Evolutionary conservation across 495 filamentous ascomycete genomes (phyloP).

Genomic region (Glonium stellatum): DNA sequence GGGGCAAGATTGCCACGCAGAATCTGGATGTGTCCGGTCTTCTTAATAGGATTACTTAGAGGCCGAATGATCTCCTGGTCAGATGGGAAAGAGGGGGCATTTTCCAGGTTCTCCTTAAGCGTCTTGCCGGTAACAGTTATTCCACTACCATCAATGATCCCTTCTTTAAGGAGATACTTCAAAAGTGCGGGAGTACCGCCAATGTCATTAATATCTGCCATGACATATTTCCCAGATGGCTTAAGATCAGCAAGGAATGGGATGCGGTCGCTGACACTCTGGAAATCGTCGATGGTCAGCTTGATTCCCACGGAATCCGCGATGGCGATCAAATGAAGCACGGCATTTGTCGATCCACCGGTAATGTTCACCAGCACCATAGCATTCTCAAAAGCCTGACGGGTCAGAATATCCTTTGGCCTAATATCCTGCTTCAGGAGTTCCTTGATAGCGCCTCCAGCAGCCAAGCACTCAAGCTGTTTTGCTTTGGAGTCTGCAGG

Average conservation of each 20-base stretch:
- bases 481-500: conserved; percentile 84
- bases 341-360: conserved; percentile 93
- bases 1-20: conserved; percentile 85
- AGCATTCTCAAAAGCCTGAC: conserved; percentile 89
- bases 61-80: conserved; percentile 91
- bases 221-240: conserved; percentile 94
- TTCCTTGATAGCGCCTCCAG: conserved; percentile 80
- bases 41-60: conserved; percentile 84
- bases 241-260: conserved; percentile 96
- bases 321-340: conserved; percentile 93
- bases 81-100: conserved; percentile 65
- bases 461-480: conserved; percentile 73
- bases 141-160: conserved; percentile 75
- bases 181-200: conserved; percentile 87
- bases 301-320: conserved; percentile 90
- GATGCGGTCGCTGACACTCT: conserved; percentile 80
- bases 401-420: conserved; percentile 83
- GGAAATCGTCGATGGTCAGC: conserved; percentile 96
- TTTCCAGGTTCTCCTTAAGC: conserved; percentile 80
- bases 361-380: conserved; percentile 95
- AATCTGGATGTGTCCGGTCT: conserved; percentile 94
- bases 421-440: conserved; percentile 82
- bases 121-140: conserved; percentile 95
- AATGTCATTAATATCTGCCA: conserved; percentile 83
- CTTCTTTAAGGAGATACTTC: conserved; percentile 87